Base-by-base conservation (phyloP, 768 basidiomycete genomes). In the Amylocystis lapponica region DNA sequence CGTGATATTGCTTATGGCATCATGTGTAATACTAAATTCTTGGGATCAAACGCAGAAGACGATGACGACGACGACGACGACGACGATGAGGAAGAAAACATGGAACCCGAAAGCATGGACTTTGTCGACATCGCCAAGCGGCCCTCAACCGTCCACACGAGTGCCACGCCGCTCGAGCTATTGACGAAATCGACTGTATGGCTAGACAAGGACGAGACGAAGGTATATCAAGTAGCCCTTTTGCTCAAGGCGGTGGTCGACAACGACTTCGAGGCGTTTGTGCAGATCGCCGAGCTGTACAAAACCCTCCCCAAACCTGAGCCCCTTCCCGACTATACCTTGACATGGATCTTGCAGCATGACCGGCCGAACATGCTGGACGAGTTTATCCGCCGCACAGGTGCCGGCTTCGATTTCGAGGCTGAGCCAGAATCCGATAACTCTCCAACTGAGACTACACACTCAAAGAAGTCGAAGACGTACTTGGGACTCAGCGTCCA, bases 401-500 rank as follows among this genome's bases (percentile, higher is more conserved):
- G 79, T 9, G 34, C 33, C 4, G 62, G 61, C 1, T 51, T 65
- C 25, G 16, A 33, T 20, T n/a, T 50, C 22, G 41, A 41, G 27
- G 35, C 23, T n/a, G 44, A 41, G 22, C 56, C 32, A 67, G 69
- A 48, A 69, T n/a, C n/a, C n/a, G n/a, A n/a, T n/a, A n/a, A n/a
- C n/a, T n/a, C n/a, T n/a, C n/a, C n/a, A n/a, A n/a, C n/a, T n/a
- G n/a, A n/a, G n/a, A n/a, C n/a, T n/a, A n/a, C n/a, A n/a, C n/a
- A n/a, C n/a, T n/a, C n/a, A n/a, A n/a, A n/a, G n/a, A 71, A 48
- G 49, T 58, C 41, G 68, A 70, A 53, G 67, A 60, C 53, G 35
- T 83, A 82, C 50, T 71, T 80, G 14, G 79, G 81, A 1, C 64
- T 83, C 31, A 72, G 71, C 43, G 75, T 82, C 16, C 76, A 79